Evolutionary conservation across 2,329 filamentous ascomycete species (phyloP).

Genomic region (Aspergillus unguis): DNA sequence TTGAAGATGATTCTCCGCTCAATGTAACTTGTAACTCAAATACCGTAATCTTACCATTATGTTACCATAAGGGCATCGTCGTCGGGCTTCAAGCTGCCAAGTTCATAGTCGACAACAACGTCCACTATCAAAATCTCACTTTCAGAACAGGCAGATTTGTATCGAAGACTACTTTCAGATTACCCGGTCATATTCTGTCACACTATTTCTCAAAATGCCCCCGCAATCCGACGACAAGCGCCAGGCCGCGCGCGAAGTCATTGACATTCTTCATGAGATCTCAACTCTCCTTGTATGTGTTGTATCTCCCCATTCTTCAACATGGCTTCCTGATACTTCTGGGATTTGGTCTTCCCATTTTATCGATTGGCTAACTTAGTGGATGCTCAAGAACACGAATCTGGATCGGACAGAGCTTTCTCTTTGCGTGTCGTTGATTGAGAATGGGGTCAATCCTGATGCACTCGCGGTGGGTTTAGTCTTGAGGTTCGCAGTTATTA

Average conservation of each 20-base stretch:
- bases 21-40: too few relatives aligned
- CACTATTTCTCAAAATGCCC: constrained; percentile 30
- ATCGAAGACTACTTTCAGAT: too few relatives aligned
- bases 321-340: not conserved
- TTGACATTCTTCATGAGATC: constrained; percentile 51
- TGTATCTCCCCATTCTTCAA: not conserved
- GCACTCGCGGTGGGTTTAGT: constrained; percentile 73
- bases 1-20: too few relatives aligned
- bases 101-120: too few relatives aligned
- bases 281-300: constrained; percentile 44
- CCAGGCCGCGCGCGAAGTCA: constrained; percentile 49
- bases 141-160: too few relatives aligned
- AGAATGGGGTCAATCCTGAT: constrained; percentile 95
- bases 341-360: not conserved
- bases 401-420: constrained; percentile 87
- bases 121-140: too few relatives aligned
- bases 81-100: too few relatives aligned
- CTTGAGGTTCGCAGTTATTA: not conserved
- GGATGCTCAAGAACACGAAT: constrained; percentile 73
- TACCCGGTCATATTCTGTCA: too few relatives aligned
- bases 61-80: too few relatives aligned
- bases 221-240: constrained; percentile 46
- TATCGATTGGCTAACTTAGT: not conserved
- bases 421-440: constrained; percentile 93
- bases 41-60: too few relatives aligned